Percentiles rank a stretch among this genome's conserved stretches.
phyloP scores from a whole-genome alignment of 106 monocot species.

The Allium fistulosum region DNA sequence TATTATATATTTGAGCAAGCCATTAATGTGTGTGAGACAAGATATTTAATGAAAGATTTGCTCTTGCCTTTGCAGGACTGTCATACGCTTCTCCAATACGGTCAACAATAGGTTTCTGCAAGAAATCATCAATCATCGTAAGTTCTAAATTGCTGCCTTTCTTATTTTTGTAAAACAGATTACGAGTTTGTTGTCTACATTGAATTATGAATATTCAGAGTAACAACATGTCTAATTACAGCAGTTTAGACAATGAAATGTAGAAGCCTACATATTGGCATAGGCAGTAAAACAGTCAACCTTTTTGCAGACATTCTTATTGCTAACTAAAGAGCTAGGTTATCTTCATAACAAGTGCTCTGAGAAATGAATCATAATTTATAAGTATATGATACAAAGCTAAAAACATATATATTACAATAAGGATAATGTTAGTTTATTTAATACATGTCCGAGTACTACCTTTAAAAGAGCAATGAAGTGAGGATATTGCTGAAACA shows the following conservation, averaged over 20 bases:
- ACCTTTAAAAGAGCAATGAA: conserved; percentile 91
- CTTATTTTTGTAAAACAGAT: neutral
- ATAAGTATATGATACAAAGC: too few relatives aligned
- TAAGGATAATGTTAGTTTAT: too few relatives aligned
- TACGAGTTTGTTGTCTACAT: neutral
- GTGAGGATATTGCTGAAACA: conserved; percentile 70
- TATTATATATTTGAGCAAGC: neutral
- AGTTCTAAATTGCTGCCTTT: neutral
- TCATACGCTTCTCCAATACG: conserved; percentile 81
- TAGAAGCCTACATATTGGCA: too few relatives aligned
- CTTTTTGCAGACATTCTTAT: too few relatives aligned
- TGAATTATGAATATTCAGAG: neutral
- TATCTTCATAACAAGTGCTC: neutral
- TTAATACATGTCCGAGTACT: neutral
- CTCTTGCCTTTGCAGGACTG: conserved; percentile 67
- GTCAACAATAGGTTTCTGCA: conserved; percentile 93
- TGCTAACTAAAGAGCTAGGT: neutral
- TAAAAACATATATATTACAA: too few relatives aligned
- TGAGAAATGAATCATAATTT: too few relatives aligned
- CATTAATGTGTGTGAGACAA: too few relatives aligned
- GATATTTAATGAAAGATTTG: neutral
- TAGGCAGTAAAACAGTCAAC: too few relatives aligned
- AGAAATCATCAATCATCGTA: conserved; percentile 5
- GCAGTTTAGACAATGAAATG: too few relatives aligned
- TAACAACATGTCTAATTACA: too few relatives aligned